Conservation (phyloP, 2,329 filamentous ascomycete species). For the Xylariaceae sp. region DNA sequence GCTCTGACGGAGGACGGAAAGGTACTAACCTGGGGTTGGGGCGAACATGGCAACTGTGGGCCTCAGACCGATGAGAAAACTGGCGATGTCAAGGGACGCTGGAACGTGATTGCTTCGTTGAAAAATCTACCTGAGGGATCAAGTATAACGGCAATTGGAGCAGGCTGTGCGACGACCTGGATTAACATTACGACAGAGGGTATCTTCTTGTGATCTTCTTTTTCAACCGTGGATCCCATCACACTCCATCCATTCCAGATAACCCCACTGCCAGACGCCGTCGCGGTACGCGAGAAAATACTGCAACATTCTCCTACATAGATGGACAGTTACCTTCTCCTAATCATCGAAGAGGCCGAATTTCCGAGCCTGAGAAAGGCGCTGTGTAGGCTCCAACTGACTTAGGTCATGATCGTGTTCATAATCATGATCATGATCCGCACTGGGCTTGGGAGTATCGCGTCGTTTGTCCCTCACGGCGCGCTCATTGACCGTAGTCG, state of each 20-base stretch:
- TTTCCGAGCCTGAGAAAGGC: constrained; percentile 59
- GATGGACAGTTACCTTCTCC: not conserved
- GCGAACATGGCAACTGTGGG: constrained; percentile 95
- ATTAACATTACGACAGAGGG: constrained; percentile 45
- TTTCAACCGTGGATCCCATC: constrained; percentile 11
- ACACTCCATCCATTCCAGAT: not conserved
- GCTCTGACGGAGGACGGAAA: constrained; percentile 60
- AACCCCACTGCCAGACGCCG: not conserved
- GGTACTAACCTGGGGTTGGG: constrained; percentile 90
- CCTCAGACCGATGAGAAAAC: constrained; percentile 52
- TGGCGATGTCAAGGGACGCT: constrained; percentile 60
- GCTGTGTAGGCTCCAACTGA: constrained; percentile 66
- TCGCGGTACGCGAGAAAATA: not conserved
- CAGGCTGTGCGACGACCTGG: constrained; percentile 91
- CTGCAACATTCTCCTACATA: not conserved
- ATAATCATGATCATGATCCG: constrained; percentile 10
- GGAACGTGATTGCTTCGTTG: constrained; percentile 60
- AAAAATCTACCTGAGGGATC: constrained; percentile 47
- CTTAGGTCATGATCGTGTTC: constrained; percentile 19
- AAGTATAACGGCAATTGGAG: constrained; percentile 59
- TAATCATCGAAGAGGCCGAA: constrained; percentile 39
- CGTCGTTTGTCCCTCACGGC: constrained; percentile 32
- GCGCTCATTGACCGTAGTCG: constrained; percentile 40
- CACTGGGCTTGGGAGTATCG: constrained; percentile 25
- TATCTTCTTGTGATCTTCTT: constrained; percentile 29